Base-by-base conservation (phyloP, 768 basidiomycete species). In the Amanita phalloides region DNA sequence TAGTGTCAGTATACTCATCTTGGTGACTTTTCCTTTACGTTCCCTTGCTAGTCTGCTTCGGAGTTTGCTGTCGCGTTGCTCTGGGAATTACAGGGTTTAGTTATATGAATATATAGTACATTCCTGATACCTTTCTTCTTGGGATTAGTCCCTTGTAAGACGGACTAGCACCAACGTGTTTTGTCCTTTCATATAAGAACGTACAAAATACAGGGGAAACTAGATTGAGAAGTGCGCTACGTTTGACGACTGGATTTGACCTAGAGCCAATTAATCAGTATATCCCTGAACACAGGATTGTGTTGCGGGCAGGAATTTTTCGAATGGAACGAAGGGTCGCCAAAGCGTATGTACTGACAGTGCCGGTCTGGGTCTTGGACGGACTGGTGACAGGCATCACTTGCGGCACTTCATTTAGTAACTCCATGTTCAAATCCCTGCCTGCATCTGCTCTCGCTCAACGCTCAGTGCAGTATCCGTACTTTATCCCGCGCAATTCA, bases 401-500 rank as follows among this genome's bases (percentile, higher is more conserved):
- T 44, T 14, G 11, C n/a, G 21, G 21, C 2, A 1, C 21, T 23
- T 42, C 41, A 42, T 5, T 42, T 23, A 10, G 23, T 3, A 17
- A 28, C 25, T 28, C 17, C 17, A 49, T 49, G 48, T 28, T 49
- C 48, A 28, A 8, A 28, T 30, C 48, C 25, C 35, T 39, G n/a
- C 37, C n/a, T n/a, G 17, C 35, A 30, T 21, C 14, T 17, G 23
- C 33, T 36, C 35, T 3, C 3, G 37, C 36, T n/a, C 47, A 35
- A 23, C 47, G 23, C 32, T n/a, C 13, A 6, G 49, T 33, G n/a
- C 38, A 50, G 38, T n/a, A 64, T 44, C 60, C 67, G 26, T 90
- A 87, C 66, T 77, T 75, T 55, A 71, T 90, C 42, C 75, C 78
- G 20, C 77, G 87, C 55, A 89, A 86, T 64, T 64, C 76, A 44